Base-by-base conservation (phyloP, 345 rosid species). In the Mangifera indica region DNA sequence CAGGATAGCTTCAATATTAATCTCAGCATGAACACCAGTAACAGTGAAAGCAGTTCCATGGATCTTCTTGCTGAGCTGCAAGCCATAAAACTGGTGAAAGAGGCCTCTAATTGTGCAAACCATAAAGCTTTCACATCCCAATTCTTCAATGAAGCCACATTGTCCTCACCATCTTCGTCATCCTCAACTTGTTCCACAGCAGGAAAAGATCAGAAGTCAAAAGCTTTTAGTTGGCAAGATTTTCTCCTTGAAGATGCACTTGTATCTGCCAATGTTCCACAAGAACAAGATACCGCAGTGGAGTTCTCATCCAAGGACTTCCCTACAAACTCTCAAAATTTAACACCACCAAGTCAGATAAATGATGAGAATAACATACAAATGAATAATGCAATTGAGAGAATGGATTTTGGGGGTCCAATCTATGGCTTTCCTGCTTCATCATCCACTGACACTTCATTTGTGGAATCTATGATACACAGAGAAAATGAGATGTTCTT, bases 61-160 rank as follows among this genome's bases (percentile, higher is more conserved):
- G 87, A 90, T 70, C 89, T 93, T 66, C 88, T 89, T 67, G 84
- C 86, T 73, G 94, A 91, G 77, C 78, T 91, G 45, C 97, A 91
- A 77, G 86, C 97, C 49, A 88, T 90, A 67, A 88, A 85, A 72
- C 74, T 86, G 56, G 86, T 90, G 76, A 82, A 92, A 0, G 90
- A 87, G 66, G 84, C 86, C 60, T 78, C 89, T 5, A 69, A 69
- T 60, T 72, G 82, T 75, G 11, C 69, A n/a, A 59, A 73, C 5
- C 76, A 77, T 58, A 81, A 75, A 18, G 58, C 49, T 7, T 51
- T 65, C 18, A 55, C 81, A 2, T 26, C 74, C 3, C 66, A 61
- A 52, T 68, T 77, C 56, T 67, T 62, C 17, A 64, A 82, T 32
- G 79, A 72, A 55, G 76, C 54, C 72, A 71, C 90, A 40, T 76